Base-by-base conservation (phyloP, 1,139 yeast genomes). In the Pichia kudriavzevii region DNA sequence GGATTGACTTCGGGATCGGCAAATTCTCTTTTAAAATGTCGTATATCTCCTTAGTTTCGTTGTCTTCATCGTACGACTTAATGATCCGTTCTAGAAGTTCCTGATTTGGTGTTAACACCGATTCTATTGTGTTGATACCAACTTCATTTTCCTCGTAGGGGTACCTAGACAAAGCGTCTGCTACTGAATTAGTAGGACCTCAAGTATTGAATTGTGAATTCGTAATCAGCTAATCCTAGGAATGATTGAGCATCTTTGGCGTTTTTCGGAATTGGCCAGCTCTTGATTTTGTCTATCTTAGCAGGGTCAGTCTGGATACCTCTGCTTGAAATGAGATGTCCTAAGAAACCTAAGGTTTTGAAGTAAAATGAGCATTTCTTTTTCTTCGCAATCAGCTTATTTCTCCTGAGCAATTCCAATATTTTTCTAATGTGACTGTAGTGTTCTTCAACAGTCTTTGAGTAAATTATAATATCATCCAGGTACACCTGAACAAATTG, bases 381-480 rank as follows among this genome's bases (percentile, higher is more conserved):
- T n/a, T 13, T 20, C 26, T 34, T 37, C 10, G 33, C 34, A 7
- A 34, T 28, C 7, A 30, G 12, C 5, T 28, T 11, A 12, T 28
- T 21, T 9, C 34, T 14, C 14, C 14, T 24, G 10, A 36, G 15
- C 3, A 7, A 14, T 2, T 49, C 61, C 4, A 48, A 35, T 8
- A 44, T 43, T 10, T 11, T 11, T 4, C 29, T 29, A 4, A 49
- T 26, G 29, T 55, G 53, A 7, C 36, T 14, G 12, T 30, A 23
- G 30, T 54, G 58, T 13, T 42, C 46, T n/a, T 40, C 38, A 12
- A 25, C 22, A 1, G 31, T 15, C 11, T 35, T 15, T 15, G 50
- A 45, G 31, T 40, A 52, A 10, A 53, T 45, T 15, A 55, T 24
- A n/a, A 58, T 45, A 35, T 55, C 58, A 34, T 53, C 60, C n/a